Percentiles rank a stretch among this genome's conserved stretches.
Conservation (phyloP, 176 grass and related monocot genomes). For the Tuctoria greenei region DNA sequence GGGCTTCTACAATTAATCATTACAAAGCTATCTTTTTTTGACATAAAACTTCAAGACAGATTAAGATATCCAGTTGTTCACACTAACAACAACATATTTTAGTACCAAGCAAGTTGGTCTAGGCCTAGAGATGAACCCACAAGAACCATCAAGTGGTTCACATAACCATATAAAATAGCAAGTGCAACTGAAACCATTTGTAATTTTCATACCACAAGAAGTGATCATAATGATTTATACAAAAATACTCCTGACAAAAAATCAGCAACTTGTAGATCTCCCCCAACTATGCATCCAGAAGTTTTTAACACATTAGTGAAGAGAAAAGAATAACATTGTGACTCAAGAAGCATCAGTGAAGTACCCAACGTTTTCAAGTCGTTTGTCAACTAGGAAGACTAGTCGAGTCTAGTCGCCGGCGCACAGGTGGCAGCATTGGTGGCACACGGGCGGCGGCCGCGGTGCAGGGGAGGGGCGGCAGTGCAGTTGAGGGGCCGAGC, state of each 20-base stretch:
- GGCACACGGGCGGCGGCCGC: no score
- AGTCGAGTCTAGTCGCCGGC: no score
- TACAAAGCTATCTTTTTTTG: background rate
- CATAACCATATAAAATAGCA: background rate
- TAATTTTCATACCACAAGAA: background rate
- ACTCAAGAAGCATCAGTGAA: background rate
- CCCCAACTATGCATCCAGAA: background rate
- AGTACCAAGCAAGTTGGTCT: no score
- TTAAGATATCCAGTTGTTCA: constrained; percentile 3
- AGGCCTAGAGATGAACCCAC: background rate
- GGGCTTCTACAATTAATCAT: no score
- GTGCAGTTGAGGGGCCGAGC: no score
- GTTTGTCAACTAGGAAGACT: no score
- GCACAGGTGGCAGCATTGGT: no score
- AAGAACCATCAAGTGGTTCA: background rate
- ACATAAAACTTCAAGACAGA: background rate
- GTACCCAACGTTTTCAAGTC: no score
- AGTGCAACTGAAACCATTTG: constrained; percentile 4
- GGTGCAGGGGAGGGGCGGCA: no score
- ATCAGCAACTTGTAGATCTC: no score
- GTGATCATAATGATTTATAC: background rate
- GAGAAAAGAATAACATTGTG: background rate
- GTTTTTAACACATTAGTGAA: background rate
- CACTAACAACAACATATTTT: no score
- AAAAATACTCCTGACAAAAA: background rate